Base-by-base conservation (phyloP, 2,329 filamentous ascomycete genomes). In the Chrysoporthe deuterocubensis region DNA sequence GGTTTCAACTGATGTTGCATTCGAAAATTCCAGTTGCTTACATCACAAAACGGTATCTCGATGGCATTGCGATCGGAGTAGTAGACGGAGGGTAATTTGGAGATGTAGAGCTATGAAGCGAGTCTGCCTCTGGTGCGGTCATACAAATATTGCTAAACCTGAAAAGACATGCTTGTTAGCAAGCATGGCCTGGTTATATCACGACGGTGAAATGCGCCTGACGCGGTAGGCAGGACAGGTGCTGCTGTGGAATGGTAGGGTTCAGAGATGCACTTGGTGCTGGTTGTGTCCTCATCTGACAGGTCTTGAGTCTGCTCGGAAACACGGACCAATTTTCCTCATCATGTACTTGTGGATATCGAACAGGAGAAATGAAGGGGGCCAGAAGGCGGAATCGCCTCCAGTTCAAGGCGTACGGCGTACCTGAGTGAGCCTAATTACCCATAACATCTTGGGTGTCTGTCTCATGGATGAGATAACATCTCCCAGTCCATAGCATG, bases 291-390 rank as follows among this genome's bases (percentile, higher is more conserved):
- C 75, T 77, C 76, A 73, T 76, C 72, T 74, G 85, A 88, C 89
- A 90, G 89, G 91, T 89, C 91, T 91, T 92, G 89, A 85, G 73
- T 88, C 89, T 88, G 88, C 87, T 92, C 89, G 87, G 90, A 86
- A 92, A 92, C 89, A 92, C 89, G 90, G 90, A 92, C 90, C 89
- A 92, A 92, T 86, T 82, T 82, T 85, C 89, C 84, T 92, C 89
- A 91, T 92, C 89, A 90, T 85, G 74, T 56, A 32, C 44, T 4
- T 11, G 13, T 34, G 42, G 4, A 46, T 21, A 26, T 3, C 4
- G 9, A 18, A 60, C 7, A 18, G 37, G 9, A 26, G 9, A 34
- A 5, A 60, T 42, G 58, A 44, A 34, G 9, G n/a, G 8, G 56
- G n/a, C 13, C 3, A 37, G 40, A 13, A 11, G 9, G 48, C 5